Evolutionary conservation across 257 asterid species (phyloP).

Genomic region (Lycium ferocissimum): DNA sequence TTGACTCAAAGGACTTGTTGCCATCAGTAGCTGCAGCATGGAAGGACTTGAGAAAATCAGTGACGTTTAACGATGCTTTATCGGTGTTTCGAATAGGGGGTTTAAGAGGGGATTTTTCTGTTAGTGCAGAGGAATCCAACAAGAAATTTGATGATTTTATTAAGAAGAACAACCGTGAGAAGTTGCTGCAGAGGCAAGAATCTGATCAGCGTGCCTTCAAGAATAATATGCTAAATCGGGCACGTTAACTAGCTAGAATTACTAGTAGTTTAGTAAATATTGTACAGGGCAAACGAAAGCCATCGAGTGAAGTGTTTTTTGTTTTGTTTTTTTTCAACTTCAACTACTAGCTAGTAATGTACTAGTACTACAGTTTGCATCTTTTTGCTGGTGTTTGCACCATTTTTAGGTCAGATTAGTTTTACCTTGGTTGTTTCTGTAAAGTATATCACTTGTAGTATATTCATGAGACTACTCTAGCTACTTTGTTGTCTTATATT

Average conservation of each 20-base stretch:
- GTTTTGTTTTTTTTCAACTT: not conserved
- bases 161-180: conserved; percentile 4
- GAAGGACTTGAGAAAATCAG: conserved; percentile 58
- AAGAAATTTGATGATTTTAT: conserved; percentile 28
- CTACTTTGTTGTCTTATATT: not conserved
- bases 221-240: conserved; percentile 16
- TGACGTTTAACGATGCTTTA: conserved; percentile 61
- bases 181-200: conserved; percentile 30
- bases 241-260: not conserved
- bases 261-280: not conserved
- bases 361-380: not conserved
- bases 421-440: not conserved
- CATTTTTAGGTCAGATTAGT: not conserved
- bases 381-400: not conserved
- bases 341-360: not conserved
- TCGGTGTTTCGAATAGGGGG: conserved; percentile 43
- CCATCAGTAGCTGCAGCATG: conserved; percentile 40
- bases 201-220: conserved; percentile 28
- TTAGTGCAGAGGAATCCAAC: conserved; percentile 30
- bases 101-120: conserved; percentile 16
- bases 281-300: not conserved
- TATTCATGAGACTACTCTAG: not conserved
- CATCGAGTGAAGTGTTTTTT: not conserved
- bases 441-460: not conserved
- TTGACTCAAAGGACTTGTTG: not conserved